These are phyloP conservation scores for Cotoneaster glaucophyllus DNA, from an alignment of 306 rosid genomes.

Conservation along the genomic window DNA sequence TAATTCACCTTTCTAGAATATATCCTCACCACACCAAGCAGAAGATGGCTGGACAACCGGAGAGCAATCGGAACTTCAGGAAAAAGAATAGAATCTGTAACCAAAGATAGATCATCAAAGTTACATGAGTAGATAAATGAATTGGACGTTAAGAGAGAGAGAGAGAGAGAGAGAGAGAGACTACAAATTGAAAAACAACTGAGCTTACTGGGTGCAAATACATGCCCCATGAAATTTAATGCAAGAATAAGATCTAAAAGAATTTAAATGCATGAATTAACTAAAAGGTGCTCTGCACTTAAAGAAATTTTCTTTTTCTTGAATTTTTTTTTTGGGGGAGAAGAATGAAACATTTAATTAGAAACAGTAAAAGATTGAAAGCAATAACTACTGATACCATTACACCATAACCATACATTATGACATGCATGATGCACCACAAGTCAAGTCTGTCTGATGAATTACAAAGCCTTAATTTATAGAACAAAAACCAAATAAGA, in stretches of 20 bases:
- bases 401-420: background rate
- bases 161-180: too few species aligned
- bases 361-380: background rate
- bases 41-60: constrained; percentile 97
- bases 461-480: background rate
- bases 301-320: background rate
- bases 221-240: background rate
- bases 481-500: background rate
- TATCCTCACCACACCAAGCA: constrained; percentile 99
- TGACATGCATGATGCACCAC: background rate
- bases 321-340: background rate
- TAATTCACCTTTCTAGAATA: constrained; percentile 98
- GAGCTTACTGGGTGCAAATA: background rate
- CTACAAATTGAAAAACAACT: background rate
- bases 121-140: constrained; percentile 15
- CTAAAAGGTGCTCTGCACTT: background rate
- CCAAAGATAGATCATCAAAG: constrained; percentile 14
- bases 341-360: background rate
- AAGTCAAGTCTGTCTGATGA: background rate
- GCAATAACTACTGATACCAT: background rate
- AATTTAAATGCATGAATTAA: background rate
- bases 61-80: constrained; percentile 98
- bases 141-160: background rate
- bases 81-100: constrained; percentile 93
- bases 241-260: background rate